phyloP scores from a whole-genome alignment of 331 rosid genomes.

The Prunus yedoensis region DNA sequence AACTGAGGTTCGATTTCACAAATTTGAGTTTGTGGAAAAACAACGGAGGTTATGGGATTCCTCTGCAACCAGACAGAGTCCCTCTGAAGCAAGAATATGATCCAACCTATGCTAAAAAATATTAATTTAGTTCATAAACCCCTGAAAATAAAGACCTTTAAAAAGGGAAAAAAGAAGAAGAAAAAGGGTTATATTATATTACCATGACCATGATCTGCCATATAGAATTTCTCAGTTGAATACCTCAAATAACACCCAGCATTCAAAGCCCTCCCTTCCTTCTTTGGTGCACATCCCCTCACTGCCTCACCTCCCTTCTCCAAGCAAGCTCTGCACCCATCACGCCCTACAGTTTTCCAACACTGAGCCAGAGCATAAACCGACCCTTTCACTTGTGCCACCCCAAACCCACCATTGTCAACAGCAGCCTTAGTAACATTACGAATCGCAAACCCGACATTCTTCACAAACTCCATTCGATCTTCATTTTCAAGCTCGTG shows the following conservation, averaged over 20 bases:
- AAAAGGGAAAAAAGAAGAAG: background rate
- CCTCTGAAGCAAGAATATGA: background rate
- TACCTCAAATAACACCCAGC: constrained; percentile 88
- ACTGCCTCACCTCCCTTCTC: constrained; percentile 48
- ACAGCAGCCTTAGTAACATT: constrained; percentile 34
- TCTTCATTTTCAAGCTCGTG: constrained; percentile 7
- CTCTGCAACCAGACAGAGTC: no score
- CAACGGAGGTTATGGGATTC: no score
- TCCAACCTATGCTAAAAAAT: background rate
- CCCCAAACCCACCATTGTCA: constrained; percentile 41
- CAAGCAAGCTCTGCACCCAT: constrained; percentile 61
- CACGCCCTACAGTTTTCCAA: constrained; percentile 50
- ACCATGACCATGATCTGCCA: constrained; percentile 4
- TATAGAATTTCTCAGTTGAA: constrained; percentile 56
- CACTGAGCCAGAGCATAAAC: constrained; percentile 80
- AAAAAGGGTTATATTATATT: background rate
- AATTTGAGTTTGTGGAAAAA: no score
- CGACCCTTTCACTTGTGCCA: constrained; percentile 43
- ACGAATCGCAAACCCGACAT: constrained; percentile 35
- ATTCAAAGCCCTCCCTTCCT: constrained; percentile 75
- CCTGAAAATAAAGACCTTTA: no score
- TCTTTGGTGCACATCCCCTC: constrained; percentile 42
- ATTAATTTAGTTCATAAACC: background rate
- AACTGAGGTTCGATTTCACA: background rate
- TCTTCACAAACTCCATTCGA: constrained; percentile 17